Base-by-base conservation (phyloP, 2,329 filamentous ascomycete species). In the Fusarium brevicatenulatum region DNA sequence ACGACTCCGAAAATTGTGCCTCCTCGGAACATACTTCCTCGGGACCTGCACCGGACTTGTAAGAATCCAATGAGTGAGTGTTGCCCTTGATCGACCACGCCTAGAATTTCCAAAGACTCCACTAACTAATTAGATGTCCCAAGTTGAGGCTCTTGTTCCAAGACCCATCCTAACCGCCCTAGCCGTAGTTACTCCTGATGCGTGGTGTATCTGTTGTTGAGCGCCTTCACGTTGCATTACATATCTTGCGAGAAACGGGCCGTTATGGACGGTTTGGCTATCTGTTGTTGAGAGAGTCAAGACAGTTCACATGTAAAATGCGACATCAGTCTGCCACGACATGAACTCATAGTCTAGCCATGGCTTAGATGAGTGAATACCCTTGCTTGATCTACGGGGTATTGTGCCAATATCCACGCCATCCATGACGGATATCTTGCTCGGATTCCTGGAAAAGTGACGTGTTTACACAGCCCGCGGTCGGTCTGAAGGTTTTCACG, bases 21-120 rank as follows among this genome's bases (percentile, higher is more conserved):
- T 72, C 71, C 71, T 73, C 67, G 67, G 71, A 73, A 60, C 39
- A 59, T 52, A 42, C 44, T 68, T 73, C 71, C 71, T 71, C 71
- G 71, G 70, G 56, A 55, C 40, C 34, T 39, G 34, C 59, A 19
- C 58, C 71, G 71, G 71, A 73, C 52, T 52, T 65, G 30, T 32
- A 68, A 52, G 40, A 39, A 32, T n/a, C 36, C 50, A 40, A 28
- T 28, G 34, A 54, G 23, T n/a, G 50, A 39, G 50, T 25, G 25
- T 42, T 18, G 40, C 30, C 46, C 54, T 55, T 23, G 34, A 47
- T 34, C 46, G 36, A 53, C 43, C 54, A 30, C 30, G 43, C 7
- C 52, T 64, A 52, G 47, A 39, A 42, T n/a, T 36, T 32, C n/a
- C 28, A 37, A 19, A 70, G 42, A 58, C 52, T 36, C 69, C 44